phyloP scores from a whole-genome alignment of 495 filamentous ascomycete species.

The Xanthoparmelia taractica region DNA sequence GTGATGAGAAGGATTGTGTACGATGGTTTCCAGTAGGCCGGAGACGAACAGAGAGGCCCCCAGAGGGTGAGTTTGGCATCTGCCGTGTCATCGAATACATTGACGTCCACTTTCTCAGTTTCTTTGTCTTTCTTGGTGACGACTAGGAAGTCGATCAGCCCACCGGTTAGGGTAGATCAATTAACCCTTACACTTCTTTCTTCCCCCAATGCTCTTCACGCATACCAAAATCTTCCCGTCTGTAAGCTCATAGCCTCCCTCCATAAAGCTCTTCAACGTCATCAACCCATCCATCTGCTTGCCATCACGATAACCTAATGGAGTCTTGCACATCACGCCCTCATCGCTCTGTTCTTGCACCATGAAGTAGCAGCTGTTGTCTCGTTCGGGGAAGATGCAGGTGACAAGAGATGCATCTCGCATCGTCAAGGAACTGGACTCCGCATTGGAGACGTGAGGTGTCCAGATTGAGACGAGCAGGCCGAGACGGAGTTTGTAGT shows the following conservation, averaged over 20 bases:
- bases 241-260: conserved; percentile 36
- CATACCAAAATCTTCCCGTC: conserved; percentile 37
- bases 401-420: conserved; percentile 32
- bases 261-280: conserved; percentile 39
- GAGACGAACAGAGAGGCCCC: conserved; percentile 42
- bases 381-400: conserved; percentile 42
- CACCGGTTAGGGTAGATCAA: background rate
- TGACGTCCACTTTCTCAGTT: conserved; percentile 43
- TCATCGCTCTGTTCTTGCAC: conserved; percentile 35
- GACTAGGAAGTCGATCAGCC: conserved; percentile 27
- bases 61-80: conserved; percentile 48
- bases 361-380: conserved; percentile 38
- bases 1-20: conserved; percentile 51
- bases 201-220: conserved; percentile 41
- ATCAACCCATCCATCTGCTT: conserved; percentile 35
- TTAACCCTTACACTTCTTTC: conserved; percentile 30
- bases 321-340: conserved; percentile 33
- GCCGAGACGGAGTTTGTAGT: conserved; percentile 27
- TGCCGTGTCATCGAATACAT: conserved; percentile 53
- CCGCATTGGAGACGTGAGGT: conserved; percentile 24
- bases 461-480: conserved; percentile 27
- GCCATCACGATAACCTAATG: conserved; percentile 31
- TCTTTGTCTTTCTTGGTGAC: conserved; percentile 39
- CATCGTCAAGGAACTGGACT: conserved; percentile 8
- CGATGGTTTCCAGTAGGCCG: conserved; percentile 43